These are phyloP conservation scores for Trichoderma semiorbis DNA, from an alignment of 2,329 filamentous ascomycete species.

Conservation along the genomic window DNA sequence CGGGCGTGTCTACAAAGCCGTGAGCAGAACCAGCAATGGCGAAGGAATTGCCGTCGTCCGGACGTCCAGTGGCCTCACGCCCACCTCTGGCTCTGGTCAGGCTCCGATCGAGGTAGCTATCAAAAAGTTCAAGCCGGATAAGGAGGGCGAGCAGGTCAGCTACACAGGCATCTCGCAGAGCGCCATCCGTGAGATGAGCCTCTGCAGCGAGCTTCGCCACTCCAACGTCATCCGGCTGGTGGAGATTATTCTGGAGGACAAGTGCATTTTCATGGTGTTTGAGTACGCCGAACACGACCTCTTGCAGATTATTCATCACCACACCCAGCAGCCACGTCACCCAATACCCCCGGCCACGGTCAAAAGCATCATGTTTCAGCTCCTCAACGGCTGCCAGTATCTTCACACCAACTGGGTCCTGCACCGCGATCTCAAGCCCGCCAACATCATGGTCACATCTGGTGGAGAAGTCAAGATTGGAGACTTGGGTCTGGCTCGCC, in stretches of 20 bases:
- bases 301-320: conserved; percentile 96
- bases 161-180: conserved; percentile 98
- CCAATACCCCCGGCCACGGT: conserved; percentile 85
- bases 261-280: conserved; percentile 99
- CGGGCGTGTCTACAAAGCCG: conserved; percentile 94
- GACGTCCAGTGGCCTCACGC: conserved; percentile 39
- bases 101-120: conserved; percentile 73
- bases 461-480: conserved; percentile 89
- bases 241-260: conserved; percentile 96
- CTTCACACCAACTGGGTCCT: conserved; percentile 96
- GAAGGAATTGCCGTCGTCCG: conserved; percentile 1
- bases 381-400: conserved; percentile 91
- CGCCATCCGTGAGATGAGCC: conserved; percentile 93
- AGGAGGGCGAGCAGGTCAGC: conserved; percentile 89
- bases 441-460: conserved; percentile 98
- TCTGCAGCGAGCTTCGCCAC: conserved; percentile 89
- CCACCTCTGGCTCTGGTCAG: conserved; percentile 38
- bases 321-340: conserved; percentile 83
- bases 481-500: conserved; percentile 83
- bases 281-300: conserved; percentile 98
- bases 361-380: conserved; percentile 92
- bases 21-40: conserved; percentile 50
- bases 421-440: conserved; percentile 93
- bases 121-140: conserved; percentile 99
- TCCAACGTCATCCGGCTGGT: conserved; percentile 85